Evolutionary conservation across 345 rosid genomes (phyloP), one percentile per base, ranked within the genome.

Genomic region (Citrus sinensis): DNA sequence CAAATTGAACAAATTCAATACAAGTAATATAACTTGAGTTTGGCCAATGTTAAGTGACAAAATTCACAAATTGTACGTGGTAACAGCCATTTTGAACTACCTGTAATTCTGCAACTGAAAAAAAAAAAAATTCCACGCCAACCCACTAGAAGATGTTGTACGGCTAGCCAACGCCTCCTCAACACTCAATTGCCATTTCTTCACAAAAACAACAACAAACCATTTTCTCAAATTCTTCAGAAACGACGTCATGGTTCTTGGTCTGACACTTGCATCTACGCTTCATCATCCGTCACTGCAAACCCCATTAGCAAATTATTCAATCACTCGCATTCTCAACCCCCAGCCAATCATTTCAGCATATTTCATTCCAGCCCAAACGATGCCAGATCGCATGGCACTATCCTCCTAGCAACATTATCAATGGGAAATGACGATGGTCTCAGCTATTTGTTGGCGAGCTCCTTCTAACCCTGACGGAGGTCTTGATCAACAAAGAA

Each of bases 141-240:
- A 49, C 22, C 73, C 88, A 80, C 90, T 93, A 94, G 92, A 86
- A 86, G 90, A 86, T 80, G 70, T 83, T 1, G 77, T 75, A 34
- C 71, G 88, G 73, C 77, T 88, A 80, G 74, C 87, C 74, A 74
- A 7, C 25, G 46, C 76, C 75, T 55, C 61, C 7, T 32, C 63
- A 2, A 32, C 67, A 67, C 76, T 84, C 65, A 80, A 68, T 81
- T 86, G 85, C 74, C 89, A 80, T 39, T 81, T 85, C 73, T 70
- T 85, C 78, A 67, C 82, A 55, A 76, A 30, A 67, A 82, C 70
- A 58, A 11, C 42, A 40, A 77, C 59, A 8, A 1, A 76, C 19
- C 82, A 79, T 46, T 76, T 74, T 8, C 32, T 76, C 78, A 63
- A 13, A 40, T 72, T n/a, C 55, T 56, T 66, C 11, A 69, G 42